Conservation (phyloP, 768 basidiomycete species). For the Russula virescens region DNA sequence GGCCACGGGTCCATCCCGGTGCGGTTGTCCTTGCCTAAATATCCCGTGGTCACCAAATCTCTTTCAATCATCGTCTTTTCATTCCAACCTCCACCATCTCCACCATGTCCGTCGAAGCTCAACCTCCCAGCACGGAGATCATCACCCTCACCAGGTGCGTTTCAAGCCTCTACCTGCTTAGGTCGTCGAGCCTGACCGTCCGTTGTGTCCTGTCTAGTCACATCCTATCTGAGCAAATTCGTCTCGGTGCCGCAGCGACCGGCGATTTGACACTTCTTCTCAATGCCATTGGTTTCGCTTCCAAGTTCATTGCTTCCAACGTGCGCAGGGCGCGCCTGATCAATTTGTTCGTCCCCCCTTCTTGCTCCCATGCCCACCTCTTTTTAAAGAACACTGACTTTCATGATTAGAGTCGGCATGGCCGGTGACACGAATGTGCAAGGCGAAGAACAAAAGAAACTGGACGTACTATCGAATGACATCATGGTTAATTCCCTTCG, state of each 20-base stretch:
- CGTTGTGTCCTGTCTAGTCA: constrained; percentile 47
- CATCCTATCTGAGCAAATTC: constrained; percentile 81
- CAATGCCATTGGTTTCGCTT: constrained; percentile 92
- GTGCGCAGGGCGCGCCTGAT: constrained; percentile 95
- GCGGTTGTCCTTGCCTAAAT: neutral
- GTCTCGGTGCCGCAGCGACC: constrained; percentile 74
- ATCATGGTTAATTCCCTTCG: constrained; percentile 98
- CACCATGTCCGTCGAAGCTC: constrained; percentile 42
- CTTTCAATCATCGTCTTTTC: constrained; percentile 14
- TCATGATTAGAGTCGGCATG: constrained; percentile 70
- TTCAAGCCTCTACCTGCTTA: constrained; percentile 4
- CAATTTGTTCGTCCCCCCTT: constrained; percentile 66
- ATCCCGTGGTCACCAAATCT: constrained; percentile 11
- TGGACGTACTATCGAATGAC: constrained; percentile 95
- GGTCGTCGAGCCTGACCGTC: neutral
- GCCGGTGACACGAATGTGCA: constrained; percentile 96
- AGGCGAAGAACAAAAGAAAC: constrained; percentile 99
- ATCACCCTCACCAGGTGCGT: constrained; percentile 88
- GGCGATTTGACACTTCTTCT: constrained; percentile 93
- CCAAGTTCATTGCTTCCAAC: constrained; percentile 97
- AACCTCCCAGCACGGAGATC: constrained; percentile 75
- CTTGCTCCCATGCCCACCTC: constrained; percentile 1
- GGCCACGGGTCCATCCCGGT: neutral
- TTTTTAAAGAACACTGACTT: constrained; percentile 4
- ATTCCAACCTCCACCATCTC: constrained; percentile 7